phyloP scores from a whole-genome alignment of 2,329 filamentous ascomycete species.

The Cryphonectria carpinicola region DNA sequence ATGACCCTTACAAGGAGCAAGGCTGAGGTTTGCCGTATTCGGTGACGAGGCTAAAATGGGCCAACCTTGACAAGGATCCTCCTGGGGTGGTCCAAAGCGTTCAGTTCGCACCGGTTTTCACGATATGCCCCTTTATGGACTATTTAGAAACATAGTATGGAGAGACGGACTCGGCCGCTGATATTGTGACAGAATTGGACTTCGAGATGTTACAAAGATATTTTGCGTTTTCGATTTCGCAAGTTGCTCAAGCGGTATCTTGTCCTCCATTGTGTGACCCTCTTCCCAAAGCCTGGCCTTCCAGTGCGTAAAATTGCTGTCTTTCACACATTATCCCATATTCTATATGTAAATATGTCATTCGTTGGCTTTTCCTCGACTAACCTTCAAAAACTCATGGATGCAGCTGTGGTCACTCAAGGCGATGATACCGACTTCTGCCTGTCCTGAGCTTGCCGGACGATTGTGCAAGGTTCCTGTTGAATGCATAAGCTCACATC shows the following conservation, averaged over 20 bases:
- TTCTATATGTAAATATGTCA: background rate
- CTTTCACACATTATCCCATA: background rate
- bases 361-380: background rate
- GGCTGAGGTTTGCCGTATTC: background rate
- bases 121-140: background rate
- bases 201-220: background rate
- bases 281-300: background rate
- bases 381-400: background rate
- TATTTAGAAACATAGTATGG: background rate
- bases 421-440: background rate
- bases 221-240: background rate
- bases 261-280: background rate
- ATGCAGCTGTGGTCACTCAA: background rate
- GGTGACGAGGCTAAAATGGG: constrained; percentile 53
- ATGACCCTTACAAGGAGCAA: background rate
- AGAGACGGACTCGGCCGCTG: background rate
- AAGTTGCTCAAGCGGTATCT: background rate
- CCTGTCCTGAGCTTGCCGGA: background rate
- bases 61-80: constrained; percentile 36
- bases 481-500: background rate
- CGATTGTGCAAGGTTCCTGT: background rate
- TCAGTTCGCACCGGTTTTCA: background rate
- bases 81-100: background rate
- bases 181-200: background rate
- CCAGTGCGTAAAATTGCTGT: background rate